Evolutionary conservation across 2,329 filamentous ascomycete genomes (phyloP).

Genomic region (Blastomyces percursus): DNA sequence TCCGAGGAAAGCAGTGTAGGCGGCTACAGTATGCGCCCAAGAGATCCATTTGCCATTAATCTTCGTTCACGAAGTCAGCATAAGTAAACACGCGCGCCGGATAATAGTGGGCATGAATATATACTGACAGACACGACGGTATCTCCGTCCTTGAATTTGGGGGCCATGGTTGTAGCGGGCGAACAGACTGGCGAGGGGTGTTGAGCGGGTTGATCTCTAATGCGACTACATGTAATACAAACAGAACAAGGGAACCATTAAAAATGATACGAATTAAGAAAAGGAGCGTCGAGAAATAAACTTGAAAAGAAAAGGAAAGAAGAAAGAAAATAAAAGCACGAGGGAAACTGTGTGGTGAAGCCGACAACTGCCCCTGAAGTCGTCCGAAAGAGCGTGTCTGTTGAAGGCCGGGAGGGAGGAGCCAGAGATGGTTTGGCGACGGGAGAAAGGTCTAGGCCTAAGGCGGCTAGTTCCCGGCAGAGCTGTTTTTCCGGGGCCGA

Average conservation of each 20-base stretch:
- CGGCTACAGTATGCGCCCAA: slow-evolving; percentile 71
- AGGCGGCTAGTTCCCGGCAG: background rate
- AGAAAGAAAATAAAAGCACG: slow-evolving; percentile 5
- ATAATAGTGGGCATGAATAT: background rate
- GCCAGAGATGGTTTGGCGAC: background rate
- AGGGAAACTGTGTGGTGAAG: background rate
- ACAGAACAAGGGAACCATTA: slow-evolving; percentile 14
- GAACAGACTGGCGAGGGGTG: slow-evolving; percentile 10
- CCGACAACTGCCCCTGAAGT: background rate
- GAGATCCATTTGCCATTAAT: slow-evolving; percentile 85
- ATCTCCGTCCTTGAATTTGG: slow-evolving; percentile 52
- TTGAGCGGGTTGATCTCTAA: background rate
- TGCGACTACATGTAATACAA: background rate
- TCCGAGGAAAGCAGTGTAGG: slow-evolving; percentile 75
- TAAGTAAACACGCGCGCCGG: background rate
- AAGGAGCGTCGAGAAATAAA: slow-evolving; percentile 11
- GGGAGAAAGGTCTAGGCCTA: background rate
- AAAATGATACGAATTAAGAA: slow-evolving; percentile 16
- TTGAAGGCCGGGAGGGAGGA: too few relatives aligned
- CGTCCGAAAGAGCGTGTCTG: too few relatives aligned
- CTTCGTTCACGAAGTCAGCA: slow-evolving; percentile 25
- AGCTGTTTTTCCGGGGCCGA: background rate
- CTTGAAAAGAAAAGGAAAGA: slow-evolving; percentile 9
- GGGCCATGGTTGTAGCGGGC: slow-evolving; percentile 41
- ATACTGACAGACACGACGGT: slow-evolving; percentile 47